Evolutionary conservation across 257 asterid species (phyloP).

Genomic region (Gynochthodes officinalis): DNA sequence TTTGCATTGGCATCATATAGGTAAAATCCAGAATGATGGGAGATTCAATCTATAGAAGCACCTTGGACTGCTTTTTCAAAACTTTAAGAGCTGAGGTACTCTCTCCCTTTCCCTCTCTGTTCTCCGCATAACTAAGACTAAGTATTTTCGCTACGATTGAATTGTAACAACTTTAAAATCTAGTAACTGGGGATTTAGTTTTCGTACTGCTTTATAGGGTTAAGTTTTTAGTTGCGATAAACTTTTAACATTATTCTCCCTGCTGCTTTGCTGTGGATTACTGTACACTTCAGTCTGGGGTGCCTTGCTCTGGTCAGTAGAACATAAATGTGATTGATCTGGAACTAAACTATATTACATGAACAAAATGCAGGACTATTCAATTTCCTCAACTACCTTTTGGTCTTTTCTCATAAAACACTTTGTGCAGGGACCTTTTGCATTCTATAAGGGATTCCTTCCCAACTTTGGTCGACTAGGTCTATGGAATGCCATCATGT

Average conservation of each 20-base stretch:
- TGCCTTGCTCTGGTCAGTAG: background rate
- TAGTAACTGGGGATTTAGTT: background rate
- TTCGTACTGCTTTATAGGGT: background rate
- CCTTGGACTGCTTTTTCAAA: conserved; percentile 75
- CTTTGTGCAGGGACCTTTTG: conserved; percentile 60
- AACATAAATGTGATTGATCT: background rate
- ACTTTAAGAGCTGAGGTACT: conserved; percentile 75
- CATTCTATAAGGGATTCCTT: conserved; percentile 87
- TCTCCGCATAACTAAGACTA: background rate
- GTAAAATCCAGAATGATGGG: conserved; percentile 99
- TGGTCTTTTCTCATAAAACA: conserved; percentile 9
- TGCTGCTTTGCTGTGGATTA: background rate
- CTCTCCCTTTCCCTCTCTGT: conserved; percentile 6
- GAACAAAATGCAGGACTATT: background rate
- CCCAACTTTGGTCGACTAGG: conserved; percentile 83
- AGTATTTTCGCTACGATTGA: background rate
- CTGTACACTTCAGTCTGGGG: background rate
- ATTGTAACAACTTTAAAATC: background rate
- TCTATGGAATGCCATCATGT: conserved; percentile 84
- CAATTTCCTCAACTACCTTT: background rate
- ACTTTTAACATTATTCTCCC: background rate
- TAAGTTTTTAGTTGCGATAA: background rate
- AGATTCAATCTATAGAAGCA: conserved; percentile 65
- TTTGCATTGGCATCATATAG: conserved; percentile 27
- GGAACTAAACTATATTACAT: background rate